Evolutionary conservation across 2,329 filamentous ascomycete genomes (phyloP).

Genomic region (Trichoderma asperellum): DNA sequence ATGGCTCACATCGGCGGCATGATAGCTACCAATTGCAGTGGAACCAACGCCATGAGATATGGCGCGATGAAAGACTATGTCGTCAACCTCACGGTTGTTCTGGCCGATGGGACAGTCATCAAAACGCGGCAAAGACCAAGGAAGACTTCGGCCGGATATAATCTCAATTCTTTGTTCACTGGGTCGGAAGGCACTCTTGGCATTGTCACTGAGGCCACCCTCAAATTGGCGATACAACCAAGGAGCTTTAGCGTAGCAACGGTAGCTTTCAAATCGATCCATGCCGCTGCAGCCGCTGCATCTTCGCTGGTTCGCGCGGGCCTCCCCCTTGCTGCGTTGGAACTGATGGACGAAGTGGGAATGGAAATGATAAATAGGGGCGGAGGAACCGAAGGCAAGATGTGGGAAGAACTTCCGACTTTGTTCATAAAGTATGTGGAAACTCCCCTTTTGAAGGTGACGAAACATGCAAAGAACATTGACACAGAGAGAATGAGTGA

Average conservation of each 20-base stretch:
- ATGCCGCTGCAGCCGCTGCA: slow-evolving; percentile 65
- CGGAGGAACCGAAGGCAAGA: slow-evolving; percentile 60
- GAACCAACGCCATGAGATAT: slow-evolving; percentile 65
- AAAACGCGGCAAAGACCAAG: slow-evolving; percentile 69
- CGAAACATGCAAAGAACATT: too few relatives aligned
- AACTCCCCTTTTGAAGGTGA: not conserved
- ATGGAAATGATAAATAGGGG: slow-evolving; percentile 69
- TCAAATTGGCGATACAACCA: slow-evolving; percentile 69
- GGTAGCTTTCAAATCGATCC: slow-evolving; percentile 61
- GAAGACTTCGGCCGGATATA: slow-evolving; percentile 73
- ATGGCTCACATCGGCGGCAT: slow-evolving; percentile 61
- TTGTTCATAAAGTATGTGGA: slow-evolving; percentile 67
- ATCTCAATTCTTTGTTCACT: slow-evolving; percentile 69
- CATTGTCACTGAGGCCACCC: slow-evolving; percentile 69
- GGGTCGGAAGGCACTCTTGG: slow-evolving; percentile 74
- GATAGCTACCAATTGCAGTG: slow-evolving; percentile 70
- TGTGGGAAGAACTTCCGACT: slow-evolving; percentile 71
- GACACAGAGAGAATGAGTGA: not conserved
- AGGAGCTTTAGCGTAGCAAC: slow-evolving; percentile 67
- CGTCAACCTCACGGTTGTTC: slow-evolving; percentile 70
- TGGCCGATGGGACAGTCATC: slow-evolving; percentile 68
- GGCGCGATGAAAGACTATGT: slow-evolving; percentile 80
- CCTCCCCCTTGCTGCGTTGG: slow-evolving; percentile 67
- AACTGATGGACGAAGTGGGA: slow-evolving; percentile 66
- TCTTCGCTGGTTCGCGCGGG: slow-evolving; percentile 66